phyloP scores from a whole-genome alignment of 352 stramenopile species.

The Globisporangium orthogonon region DNA sequence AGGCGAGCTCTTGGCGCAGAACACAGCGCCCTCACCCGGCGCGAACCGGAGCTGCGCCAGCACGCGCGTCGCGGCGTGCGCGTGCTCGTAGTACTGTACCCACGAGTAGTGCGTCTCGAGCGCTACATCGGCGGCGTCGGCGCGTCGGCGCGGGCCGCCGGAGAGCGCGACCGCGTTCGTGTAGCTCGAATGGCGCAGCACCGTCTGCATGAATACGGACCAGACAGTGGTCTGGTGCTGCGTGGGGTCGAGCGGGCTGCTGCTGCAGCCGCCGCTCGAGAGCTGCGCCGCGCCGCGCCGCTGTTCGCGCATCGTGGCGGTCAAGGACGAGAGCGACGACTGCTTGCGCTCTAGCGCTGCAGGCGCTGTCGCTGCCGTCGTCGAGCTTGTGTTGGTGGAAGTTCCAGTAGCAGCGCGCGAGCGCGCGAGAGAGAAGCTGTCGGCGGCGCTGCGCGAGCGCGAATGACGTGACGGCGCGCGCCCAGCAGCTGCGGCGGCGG shows the following conservation, averaged over 20 bases:
- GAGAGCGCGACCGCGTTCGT: constrained; percentile 11
- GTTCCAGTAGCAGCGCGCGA: not conserved
- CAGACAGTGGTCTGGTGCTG: constrained; percentile 6
- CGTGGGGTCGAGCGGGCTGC: constrained; percentile 8
- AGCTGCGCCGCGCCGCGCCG: not conserved
- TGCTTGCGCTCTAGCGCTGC: constrained; percentile 8
- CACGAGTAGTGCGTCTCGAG: constrained; percentile 21
- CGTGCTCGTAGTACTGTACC: constrained; percentile 25
- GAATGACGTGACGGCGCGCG: constrained; percentile 1
- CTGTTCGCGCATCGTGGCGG: constrained; percentile 3
- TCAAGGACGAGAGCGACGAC: constrained; percentile 5
- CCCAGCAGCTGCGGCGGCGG: not conserved
- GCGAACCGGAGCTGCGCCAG: constrained; percentile 50
- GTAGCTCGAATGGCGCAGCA: constrained; percentile 11
- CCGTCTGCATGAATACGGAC: constrained; percentile 13
- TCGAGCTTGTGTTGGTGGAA: too few species aligned
- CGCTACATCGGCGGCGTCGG: not conserved
- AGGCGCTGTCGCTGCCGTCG: not conserved
- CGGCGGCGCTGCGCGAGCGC: constrained; percentile 8
- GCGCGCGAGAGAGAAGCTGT: constrained; percentile 2
- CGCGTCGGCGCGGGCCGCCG: not conserved
- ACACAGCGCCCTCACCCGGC: constrained; percentile 49
- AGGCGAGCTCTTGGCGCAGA: constrained; percentile 35
- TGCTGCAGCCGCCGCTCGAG: not conserved
- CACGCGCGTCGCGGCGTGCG: constrained; percentile 28